phyloP scores from a whole-genome alignment of 495 filamentous ascomycete species.

The Neurospora sp. region DNA sequence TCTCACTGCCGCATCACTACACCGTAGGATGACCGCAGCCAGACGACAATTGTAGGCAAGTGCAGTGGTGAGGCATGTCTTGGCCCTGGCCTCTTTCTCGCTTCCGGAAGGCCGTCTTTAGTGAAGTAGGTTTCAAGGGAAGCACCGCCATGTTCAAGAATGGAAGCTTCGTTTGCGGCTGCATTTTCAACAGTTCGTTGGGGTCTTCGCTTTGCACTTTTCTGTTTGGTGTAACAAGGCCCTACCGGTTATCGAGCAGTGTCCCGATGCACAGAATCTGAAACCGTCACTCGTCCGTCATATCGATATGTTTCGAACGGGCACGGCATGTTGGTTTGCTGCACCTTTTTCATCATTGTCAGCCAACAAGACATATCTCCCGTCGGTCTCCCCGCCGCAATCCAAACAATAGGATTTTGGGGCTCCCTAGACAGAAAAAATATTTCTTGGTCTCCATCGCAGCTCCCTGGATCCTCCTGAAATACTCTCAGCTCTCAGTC shows the following conservation, averaged over 20 bases:
- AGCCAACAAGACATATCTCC: not conserved
- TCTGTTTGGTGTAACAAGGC: not conserved
- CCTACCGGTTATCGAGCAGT: not conserved
- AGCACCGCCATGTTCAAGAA: not conserved
- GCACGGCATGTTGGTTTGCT: not conserved
- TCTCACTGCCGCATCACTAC: not conserved
- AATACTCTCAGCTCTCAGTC: not conserved
- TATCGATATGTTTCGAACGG: not conserved
- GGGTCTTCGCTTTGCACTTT: not conserved
- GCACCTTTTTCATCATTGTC: not conserved
- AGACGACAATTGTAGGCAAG: not conserved
- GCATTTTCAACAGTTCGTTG: not conserved
- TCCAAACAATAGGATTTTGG: not conserved
- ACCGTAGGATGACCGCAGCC: not conserved
- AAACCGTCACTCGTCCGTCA: not conserved
- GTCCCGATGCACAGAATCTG: not conserved
- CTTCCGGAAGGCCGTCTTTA: not conserved
- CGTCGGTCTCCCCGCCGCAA: not conserved
- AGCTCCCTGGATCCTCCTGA: not conserved
- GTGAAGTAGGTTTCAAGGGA: not conserved
- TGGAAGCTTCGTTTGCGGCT: not conserved
- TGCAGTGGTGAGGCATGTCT: not conserved
- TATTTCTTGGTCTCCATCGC: not conserved
- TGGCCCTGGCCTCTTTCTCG: not conserved
- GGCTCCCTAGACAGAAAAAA: not conserved